Conservation (phyloP, 2,329 filamentous ascomycete species). For the Drechslerella stenobrocha region DNA sequence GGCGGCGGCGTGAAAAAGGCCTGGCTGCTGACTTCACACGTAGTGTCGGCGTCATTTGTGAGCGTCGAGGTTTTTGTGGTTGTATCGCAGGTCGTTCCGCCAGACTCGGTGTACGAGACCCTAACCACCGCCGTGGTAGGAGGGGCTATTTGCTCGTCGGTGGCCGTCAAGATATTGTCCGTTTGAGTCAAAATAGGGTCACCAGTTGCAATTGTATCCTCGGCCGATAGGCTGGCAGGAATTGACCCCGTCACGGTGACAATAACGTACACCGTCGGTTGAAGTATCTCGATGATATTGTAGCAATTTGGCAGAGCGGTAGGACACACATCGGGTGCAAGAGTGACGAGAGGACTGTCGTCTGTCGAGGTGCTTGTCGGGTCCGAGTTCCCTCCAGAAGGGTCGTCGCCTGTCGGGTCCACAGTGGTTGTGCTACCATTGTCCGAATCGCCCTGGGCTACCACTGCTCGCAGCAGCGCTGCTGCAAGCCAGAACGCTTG, state of each 20-base stretch:
- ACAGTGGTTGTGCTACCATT: background rate
- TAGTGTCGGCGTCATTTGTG: slow-evolving; percentile 4
- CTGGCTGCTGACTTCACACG: slow-evolving; percentile 4
- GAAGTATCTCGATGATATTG: slow-evolving; percentile 9
- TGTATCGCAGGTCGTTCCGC: slow-evolving; percentile 23
- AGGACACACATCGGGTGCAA: slow-evolving; percentile 22
- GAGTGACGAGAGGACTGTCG: slow-evolving; percentile 7
- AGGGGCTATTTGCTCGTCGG: background rate
- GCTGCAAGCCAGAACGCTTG: background rate
- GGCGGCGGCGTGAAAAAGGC: slow-evolving; percentile 11
- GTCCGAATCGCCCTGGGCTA: background rate
- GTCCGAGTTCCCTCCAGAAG: too few species aligned
- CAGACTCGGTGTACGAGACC: slow-evolving; percentile 12
- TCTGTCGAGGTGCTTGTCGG: slow-evolving; percentile 16
- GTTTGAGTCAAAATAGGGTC: slow-evolving; percentile 38
- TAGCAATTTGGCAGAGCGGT: slow-evolving; percentile 26
- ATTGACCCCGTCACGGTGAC: slow-evolving; percentile 20
- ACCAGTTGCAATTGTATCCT: slow-evolving; percentile 37
- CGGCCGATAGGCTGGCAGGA: slow-evolving; percentile 1
- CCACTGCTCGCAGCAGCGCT: background rate
- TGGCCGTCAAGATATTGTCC: slow-evolving; percentile 22
- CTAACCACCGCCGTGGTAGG: slow-evolving; percentile 21
- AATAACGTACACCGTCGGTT: slow-evolving; percentile 39
- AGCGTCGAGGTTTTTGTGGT: slow-evolving; percentile 20
- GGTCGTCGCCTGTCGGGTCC: too few species aligned